Base-by-base conservation (phyloP, 192 early-diverging fungal species). In the Nowakowskiella sp. region DNA sequence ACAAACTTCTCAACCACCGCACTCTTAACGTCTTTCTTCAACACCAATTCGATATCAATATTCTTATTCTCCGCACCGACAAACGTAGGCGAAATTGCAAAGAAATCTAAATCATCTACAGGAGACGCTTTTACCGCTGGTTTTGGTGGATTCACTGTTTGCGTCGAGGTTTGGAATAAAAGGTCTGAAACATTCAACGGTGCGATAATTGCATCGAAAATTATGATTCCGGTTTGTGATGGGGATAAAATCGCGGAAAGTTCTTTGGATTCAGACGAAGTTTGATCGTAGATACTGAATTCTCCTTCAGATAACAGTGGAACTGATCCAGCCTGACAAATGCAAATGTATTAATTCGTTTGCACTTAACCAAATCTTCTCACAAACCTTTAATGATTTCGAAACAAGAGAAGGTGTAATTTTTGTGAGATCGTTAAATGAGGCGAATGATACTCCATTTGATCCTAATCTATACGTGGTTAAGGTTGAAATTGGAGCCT, bases 341-440 rank as follows among this genome's bases (percentile, higher is more conserved):
- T 7, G 19, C 10, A 21, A 16, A 16, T 51, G 5, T 6, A 29
- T 5, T 10, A 13, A 51, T n/a, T 51, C 0, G 53, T 53, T 53
- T 19, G 31, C 21, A 28, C 53, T 30, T 21, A 53, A 10, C 53
- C 47, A 16, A 46, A 27, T 25, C 26, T 24, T 51, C 6, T 19
- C 47, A n/a, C 55, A 9, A 19, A 39, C 58, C 53, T 62, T 58
- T 31, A 62, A 62, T 6, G 26, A 9, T 39, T 62, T 62, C 31
- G n/a, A 22, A 22, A 64, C 10, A 33, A 58, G 50, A 19, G 46
- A 26, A 1, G 23, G 55, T 16, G 55, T 57, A 0, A 64, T 32
- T 3, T 64, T 51, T 0, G 45, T 26, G 6, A 49, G 36, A 23
- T 64, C 51, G 25, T 22, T 7, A 10, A 58, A 22, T 13, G 53